Conservation (phyloP, 2,329 filamentous ascomycete genomes). For the Pochonia chlamydosporia region DNA sequence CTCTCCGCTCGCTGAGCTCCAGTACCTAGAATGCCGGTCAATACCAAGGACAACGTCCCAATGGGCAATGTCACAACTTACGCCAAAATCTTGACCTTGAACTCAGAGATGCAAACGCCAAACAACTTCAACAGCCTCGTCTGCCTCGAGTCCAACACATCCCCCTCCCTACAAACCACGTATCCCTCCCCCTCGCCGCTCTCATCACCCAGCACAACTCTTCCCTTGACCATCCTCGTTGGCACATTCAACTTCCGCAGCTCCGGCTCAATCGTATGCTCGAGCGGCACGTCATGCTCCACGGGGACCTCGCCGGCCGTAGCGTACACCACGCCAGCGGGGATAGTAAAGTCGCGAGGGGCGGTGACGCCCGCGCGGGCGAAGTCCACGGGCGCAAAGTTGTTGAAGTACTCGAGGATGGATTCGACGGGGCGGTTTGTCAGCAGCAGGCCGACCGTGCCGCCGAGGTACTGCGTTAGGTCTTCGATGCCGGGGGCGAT, state of each 20-base stretch:
- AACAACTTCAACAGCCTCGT: conserved; percentile 93
- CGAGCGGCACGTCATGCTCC: conserved; percentile 79
- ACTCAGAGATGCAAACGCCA: conserved; percentile 84
- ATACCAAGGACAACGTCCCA: too few species aligned
- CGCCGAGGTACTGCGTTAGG: conserved; percentile 64
- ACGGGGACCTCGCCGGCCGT: conserved; percentile 71
- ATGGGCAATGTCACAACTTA: conserved; percentile 34
- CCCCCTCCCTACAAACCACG: conserved; percentile 76
- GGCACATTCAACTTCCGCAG: conserved; percentile 85
- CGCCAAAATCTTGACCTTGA: conserved; percentile 74
- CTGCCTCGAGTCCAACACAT: conserved; percentile 83
- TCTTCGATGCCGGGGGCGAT: conserved; percentile 70
- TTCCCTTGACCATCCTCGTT: conserved; percentile 81
- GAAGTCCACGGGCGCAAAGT: conserved; percentile 75
- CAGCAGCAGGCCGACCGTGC: conserved; percentile 85
- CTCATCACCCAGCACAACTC: conserved; percentile 64
- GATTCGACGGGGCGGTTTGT: conserved; percentile 67
- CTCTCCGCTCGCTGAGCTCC: conserved; percentile 52
- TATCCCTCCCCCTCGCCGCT: conserved; percentile 55
- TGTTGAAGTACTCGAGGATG: conserved; percentile 67
- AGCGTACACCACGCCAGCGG: conserved; percentile 75
- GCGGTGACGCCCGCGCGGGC: conserved; percentile 79
- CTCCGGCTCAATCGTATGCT: conserved; percentile 85
- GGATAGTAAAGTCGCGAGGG: conserved; percentile 71
- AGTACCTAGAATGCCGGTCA: conserved; percentile 55